Conservation (phyloP, 2,329 filamentous ascomycete genomes). For the Talaromyces sp. region DNA sequence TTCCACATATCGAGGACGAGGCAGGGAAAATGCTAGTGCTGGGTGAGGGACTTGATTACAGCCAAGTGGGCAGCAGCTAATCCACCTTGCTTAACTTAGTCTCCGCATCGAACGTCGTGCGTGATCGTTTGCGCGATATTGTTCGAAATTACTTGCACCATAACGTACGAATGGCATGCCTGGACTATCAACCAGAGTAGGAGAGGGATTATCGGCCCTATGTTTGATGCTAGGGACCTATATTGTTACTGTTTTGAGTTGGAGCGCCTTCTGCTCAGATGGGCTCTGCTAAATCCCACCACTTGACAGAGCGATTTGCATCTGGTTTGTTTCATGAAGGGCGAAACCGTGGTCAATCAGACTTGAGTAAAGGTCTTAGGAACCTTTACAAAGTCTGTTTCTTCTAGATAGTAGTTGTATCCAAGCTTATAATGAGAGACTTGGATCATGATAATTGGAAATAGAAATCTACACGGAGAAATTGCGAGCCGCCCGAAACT, state of each 20-base stretch:
- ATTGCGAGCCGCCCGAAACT: neutral
- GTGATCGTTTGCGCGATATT: conserved; percentile 17
- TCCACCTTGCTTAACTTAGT: conserved; percentile 15
- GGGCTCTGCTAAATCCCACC: conserved; percentile 6
- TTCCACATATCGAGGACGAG: neutral
- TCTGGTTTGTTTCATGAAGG: neutral
- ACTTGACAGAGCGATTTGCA: neutral
- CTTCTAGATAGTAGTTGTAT: neutral
- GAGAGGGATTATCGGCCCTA: neutral
- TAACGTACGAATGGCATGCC: conserved; percentile 18
- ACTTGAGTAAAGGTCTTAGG: neutral
- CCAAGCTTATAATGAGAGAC: neutral
- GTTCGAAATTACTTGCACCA: conserved; percentile 18
- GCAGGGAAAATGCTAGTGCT: conserved; percentile 17
- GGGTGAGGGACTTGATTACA: conserved; percentile 15
- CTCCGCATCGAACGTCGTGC: conserved; percentile 16
- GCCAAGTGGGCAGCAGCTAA: conserved; percentile 11
- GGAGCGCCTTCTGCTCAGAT: conserved; percentile 1
- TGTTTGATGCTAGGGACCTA: neutral
- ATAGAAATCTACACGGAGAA: neutral
- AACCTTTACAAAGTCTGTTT: neutral
- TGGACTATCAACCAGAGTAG: conserved; percentile 20
- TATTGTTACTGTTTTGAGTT: neutral
- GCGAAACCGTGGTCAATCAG: neutral
- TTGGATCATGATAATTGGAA: neutral